These are phyloP conservation scores for Penicillium paradoxum DNA, from an alignment of 495 filamentous ascomycete genomes.

Conservation along the genomic window DNA sequence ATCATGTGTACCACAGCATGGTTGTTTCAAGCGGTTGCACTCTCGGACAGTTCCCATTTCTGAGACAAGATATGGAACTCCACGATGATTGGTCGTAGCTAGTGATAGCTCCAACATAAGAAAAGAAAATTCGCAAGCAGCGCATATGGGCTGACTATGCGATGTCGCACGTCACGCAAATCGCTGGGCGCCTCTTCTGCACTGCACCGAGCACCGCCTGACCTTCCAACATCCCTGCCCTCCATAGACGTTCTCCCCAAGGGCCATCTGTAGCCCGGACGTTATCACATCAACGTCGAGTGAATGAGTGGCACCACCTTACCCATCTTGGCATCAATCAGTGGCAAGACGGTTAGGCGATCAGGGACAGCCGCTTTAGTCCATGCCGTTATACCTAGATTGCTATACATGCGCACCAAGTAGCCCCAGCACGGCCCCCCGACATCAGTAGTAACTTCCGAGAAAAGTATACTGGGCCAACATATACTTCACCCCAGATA, in stretches of 20 bases:
- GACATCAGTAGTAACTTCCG: no score
- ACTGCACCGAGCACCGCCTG: conserved; percentile 8
- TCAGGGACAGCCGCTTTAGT: conserved; percentile 10
- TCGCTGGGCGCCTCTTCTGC: conserved; percentile 2
- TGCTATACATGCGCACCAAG: not conserved
- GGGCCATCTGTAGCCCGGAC: conserved; percentile 1
- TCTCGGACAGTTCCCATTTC: not conserved
- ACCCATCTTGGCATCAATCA: not conserved
- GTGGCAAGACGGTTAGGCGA: not conserved
- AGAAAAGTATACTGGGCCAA: not conserved
- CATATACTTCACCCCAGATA: not conserved
- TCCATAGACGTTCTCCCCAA: not conserved
- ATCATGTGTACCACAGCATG: not conserved
- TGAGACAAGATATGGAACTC: not conserved
- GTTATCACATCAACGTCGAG: not conserved
- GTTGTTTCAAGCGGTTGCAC: conserved; percentile 3
- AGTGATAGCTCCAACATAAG: not conserved
- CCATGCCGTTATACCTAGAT: not conserved
- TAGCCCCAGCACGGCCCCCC: conserved; percentile 6
- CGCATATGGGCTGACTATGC: conserved; percentile 6
- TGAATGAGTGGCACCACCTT: conserved; percentile 6
- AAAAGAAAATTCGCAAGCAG: conserved; percentile 1
- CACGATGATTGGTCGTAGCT: not conserved
- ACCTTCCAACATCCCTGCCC: conserved; percentile 5
- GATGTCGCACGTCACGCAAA: conserved; percentile 10